Percentiles rank a stretch among this genome's conserved stretches.
These are phyloP conservation scores for Thermochaetoides dissita DNA, from an alignment of 2,329 filamentous ascomycete species.

Conservation along the genomic window DNA sequence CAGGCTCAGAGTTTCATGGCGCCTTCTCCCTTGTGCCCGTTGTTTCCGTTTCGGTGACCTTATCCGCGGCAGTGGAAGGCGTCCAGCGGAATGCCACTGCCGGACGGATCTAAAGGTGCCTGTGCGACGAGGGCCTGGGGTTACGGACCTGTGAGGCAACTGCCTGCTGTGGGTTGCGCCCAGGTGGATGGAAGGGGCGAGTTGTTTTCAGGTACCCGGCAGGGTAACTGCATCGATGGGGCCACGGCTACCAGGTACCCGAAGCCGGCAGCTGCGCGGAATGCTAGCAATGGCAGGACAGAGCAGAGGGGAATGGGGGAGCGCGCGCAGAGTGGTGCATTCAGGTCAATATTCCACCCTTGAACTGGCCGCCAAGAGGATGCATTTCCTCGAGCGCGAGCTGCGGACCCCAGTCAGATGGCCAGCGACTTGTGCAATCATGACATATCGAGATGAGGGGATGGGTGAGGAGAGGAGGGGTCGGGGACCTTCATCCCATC, in stretches of 20 bases:
- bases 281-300: neutral
- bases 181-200: conserved; percentile 2
- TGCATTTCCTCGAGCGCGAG: too few species aligned
- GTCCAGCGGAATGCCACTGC: neutral
- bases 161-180: neutral
- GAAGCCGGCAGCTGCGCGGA: conserved; percentile 3
- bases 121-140: neutral
- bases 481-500: too few species aligned
- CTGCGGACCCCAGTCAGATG: too few species aligned
- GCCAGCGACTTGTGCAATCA: too few species aligned
- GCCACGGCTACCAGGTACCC: conserved; percentile 9
- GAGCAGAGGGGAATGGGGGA: neutral
- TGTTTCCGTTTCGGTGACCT: neutral
- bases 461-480: too few species aligned
- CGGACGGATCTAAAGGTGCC: neutral
- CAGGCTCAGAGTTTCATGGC: too few species aligned
- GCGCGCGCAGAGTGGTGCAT: neutral
- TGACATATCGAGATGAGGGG: too few species aligned
- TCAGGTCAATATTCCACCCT: neutral
- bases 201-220: conserved; percentile 10
- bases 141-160: neutral
- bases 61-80: neutral
- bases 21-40: neutral
- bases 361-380: too few species aligned
- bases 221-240: conserved; percentile 8